These are phyloP conservation scores for Melampsora americana DNA, from an alignment of 1,284 basidiomycete genomes.

Conservation along the genomic window DNA sequence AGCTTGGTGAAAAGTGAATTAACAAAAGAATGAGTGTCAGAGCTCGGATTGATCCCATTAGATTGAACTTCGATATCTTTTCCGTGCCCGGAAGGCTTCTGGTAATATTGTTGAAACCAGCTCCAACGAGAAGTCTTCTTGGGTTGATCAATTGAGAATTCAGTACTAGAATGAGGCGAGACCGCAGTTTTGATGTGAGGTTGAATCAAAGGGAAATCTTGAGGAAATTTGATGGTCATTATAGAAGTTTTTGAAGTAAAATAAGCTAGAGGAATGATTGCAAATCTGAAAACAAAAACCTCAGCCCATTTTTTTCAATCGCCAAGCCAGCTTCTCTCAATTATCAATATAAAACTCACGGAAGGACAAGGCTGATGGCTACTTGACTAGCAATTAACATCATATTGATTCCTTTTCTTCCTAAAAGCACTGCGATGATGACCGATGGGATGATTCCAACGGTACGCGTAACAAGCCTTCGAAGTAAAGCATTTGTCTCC, in stretches of 20 bases:
- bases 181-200: too few species aligned
- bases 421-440: conserved; percentile 3
- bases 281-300: conserved; percentile 10
- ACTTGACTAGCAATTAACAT: conserved; percentile 29
- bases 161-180: too few species aligned
- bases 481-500: conserved; percentile 21
- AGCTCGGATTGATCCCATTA: too few species aligned
- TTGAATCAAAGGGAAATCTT: too few species aligned
- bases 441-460: conserved; percentile 26
- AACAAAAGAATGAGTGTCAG: background rate
- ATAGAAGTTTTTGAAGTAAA: conserved; percentile 12
- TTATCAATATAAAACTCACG: conserved; percentile 20
- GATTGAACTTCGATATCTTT: too few species aligned
- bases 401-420: conserved; percentile 17
- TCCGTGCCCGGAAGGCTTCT: too few species aligned
- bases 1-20: conserved; percentile 3
- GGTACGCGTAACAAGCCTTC: conserved; percentile 20
- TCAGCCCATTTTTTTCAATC: too few species aligned
- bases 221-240: conserved; percentile 10
- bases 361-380: conserved; percentile 26
- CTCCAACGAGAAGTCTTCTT: too few species aligned
- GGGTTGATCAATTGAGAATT: too few species aligned
- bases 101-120: too few species aligned
- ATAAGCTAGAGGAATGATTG: conserved; percentile 22
- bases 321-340: background rate